Evolutionary conservation across 176 grass and related monocot species (phyloP).

Genomic region (Paspalum notatum): DNA sequence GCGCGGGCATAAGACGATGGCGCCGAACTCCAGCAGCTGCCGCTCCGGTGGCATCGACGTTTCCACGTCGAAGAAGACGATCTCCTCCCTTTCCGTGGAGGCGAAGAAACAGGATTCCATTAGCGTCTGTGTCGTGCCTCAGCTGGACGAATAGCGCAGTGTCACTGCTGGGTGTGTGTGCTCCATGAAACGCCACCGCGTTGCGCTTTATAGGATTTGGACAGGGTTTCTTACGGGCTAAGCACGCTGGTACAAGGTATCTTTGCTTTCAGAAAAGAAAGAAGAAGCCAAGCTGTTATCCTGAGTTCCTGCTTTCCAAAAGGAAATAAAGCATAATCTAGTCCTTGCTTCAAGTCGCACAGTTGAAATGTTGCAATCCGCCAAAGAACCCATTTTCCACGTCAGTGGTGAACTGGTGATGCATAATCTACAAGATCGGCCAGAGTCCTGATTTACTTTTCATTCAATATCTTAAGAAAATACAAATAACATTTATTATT

Average conservation of each 20-base stretch:
- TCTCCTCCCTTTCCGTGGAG: constrained; percentile 30
- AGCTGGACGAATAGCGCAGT: background rate
- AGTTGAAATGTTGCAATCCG: too few species aligned
- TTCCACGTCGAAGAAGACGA: constrained; percentile 91
- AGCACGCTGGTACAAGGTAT: constrained; percentile 9
- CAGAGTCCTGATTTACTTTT: too few species aligned
- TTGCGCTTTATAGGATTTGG: background rate
- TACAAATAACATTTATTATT: too few species aligned
- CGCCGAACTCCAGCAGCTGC: constrained; percentile 83
- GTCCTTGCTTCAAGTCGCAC: background rate
- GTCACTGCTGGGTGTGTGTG: background rate
- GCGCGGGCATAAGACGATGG: constrained; percentile 67
- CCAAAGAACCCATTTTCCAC: too few species aligned
- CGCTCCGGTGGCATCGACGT: constrained; percentile 59
- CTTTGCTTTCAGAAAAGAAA: constrained; percentile 12
- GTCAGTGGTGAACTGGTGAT: too few species aligned
- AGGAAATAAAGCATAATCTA: background rate
- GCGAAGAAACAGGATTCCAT: too few species aligned
- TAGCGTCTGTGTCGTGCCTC: too few species aligned
- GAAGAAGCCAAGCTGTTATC: background rate
- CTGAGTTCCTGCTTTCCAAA: background rate
- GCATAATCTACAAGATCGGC: too few species aligned
- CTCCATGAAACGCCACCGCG: background rate
- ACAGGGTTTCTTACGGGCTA: background rate
- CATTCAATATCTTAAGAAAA: too few species aligned